Base-by-base conservation (phyloP, 345 rosid species). In the Carallia brachiata region DNA sequence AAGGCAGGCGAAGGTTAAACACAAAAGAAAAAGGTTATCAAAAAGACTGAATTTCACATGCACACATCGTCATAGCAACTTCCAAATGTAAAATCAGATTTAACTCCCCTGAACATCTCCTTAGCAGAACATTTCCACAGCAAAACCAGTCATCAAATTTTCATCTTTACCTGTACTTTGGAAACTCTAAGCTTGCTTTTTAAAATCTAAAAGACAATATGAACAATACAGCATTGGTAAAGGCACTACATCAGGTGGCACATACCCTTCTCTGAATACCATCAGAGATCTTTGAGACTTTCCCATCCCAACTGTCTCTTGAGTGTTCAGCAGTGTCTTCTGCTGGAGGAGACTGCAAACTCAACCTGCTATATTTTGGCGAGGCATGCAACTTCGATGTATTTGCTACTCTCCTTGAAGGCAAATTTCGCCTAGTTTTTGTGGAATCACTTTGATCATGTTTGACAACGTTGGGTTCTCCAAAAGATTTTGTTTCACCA, bases 251-350 rank as follows among this genome's bases (percentile, higher is more conserved):
- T n/a, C 44, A 63, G 18, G 32, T 32, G 55, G n/a, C 37, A 47
- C 79, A 70, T 87, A 96, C 99, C 96, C 91, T 86, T 82, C 89
- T 89, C 77, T 89, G 98, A 74, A 92, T 78, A 70, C 66, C 75
- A 66, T 88, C 97, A 53, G 98, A 83, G 90, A 92, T 86, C 88
- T 85, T 88, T 53, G 78, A 63, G 27, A 63, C 65, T 79, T 79
- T 88, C 27, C 85, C 77, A 72, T 89, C 93, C 97, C 90, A 85
- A 63, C 72, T 82, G 73, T 90, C 93, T 76, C 85, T 86, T 52
- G 80, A 34, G 56, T 78, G 86, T 73, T 88, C 98, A 47, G 78
- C 67, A 70, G 67, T 79, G 69, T 84, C 92, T 79, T 88, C 90
- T 61, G 81, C 68, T 17, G 90, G 72, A 71, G 74, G 72, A 61